Conservation (phyloP, 75 land plant species). For the Pinus albicaulis region DNA sequence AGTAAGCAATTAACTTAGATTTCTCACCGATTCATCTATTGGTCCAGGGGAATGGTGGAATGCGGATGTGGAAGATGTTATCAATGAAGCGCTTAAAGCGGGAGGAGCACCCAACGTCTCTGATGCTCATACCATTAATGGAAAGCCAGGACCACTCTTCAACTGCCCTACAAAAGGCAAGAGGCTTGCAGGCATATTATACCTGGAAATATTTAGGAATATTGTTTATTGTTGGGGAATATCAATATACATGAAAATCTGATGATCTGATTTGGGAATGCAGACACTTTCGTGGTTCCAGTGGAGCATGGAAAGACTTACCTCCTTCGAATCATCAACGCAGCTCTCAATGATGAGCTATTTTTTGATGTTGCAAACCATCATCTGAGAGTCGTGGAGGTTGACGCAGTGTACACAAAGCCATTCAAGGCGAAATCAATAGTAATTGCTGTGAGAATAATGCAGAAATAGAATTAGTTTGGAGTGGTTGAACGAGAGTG, state of each 20-base stretch:
- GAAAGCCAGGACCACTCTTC: constrained; percentile 43
- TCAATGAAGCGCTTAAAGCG: constrained; percentile 11
- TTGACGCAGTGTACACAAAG: constrained; percentile 19
- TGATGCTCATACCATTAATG: constrained; percentile 50
- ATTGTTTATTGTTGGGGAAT: background rate
- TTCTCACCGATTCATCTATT: too few relatives aligned
- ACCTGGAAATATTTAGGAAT: background rate
- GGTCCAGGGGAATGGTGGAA: constrained; percentile 11
- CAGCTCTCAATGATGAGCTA: too few relatives aligned
- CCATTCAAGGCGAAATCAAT: constrained; percentile 9
- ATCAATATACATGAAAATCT: background rate
- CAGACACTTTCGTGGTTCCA: too few relatives aligned
- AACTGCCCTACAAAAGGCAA: constrained; percentile 15
- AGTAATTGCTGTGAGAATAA: too few relatives aligned
- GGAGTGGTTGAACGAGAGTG: too few relatives aligned
- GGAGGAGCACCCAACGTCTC: constrained; percentile 34
- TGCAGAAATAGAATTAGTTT: too few relatives aligned
- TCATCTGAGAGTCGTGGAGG: constrained; percentile 20
- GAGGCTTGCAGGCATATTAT: too few relatives aligned
- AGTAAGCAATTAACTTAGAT: too few relatives aligned
- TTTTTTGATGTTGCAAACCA: constrained; percentile 22
- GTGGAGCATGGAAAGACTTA: too few relatives aligned
- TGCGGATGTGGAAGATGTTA: constrained; percentile 27
- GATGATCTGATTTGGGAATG: too few relatives aligned
- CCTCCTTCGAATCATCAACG: too few relatives aligned